These are phyloP conservation scores for Exophiala bonariae DNA, from an alignment of 2,329 filamentous ascomycete species.

Conservation along the genomic window DNA sequence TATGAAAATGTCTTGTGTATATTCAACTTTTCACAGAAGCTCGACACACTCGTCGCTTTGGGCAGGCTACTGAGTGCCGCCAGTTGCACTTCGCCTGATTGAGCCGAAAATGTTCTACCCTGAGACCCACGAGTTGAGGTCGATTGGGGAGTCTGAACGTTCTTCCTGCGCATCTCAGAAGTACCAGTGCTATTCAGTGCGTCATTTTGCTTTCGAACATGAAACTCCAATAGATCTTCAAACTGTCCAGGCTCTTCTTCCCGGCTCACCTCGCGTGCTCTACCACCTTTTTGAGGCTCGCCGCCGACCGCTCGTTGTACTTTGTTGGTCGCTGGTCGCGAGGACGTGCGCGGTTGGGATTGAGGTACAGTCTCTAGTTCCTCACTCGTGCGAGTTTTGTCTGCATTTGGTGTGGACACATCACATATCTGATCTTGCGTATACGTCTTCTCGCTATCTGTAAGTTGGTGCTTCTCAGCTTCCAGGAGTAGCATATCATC, in stretches of 20 bases:
- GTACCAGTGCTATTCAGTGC: slow-evolving; percentile 36
- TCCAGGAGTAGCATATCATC: slow-evolving; percentile 51
- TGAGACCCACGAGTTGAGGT: not conserved
- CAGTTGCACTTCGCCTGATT: slow-evolving; percentile 14
- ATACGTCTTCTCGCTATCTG: slow-evolving; percentile 19
- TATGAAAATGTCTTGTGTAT: slow-evolving; percentile 17
- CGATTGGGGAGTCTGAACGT: not conserved
- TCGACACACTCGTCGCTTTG: not conserved
- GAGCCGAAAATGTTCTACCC: slow-evolving; percentile 11
- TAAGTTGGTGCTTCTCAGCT: slow-evolving; percentile 34
- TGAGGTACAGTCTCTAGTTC: slow-evolving; percentile 18
- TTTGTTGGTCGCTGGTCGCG: too few relatives aligned
- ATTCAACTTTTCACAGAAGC: slow-evolving; percentile 3
- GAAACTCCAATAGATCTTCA: slow-evolving; percentile 36
- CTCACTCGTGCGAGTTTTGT: not conserved
- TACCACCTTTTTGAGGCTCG: too few relatives aligned
- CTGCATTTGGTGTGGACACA: not conserved
- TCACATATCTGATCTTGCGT: not conserved
- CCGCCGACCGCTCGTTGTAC: too few relatives aligned
- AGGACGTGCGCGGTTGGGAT: slow-evolving; percentile 7
- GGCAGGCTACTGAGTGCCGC: slow-evolving; percentile 15
- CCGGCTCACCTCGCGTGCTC: slow-evolving; percentile 10
- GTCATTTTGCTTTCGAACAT: slow-evolving; percentile 38
- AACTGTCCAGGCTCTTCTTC: slow-evolving; percentile 30
- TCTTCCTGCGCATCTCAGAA: slow-evolving; percentile 27